These are phyloP conservation scores for Naematelia encephala DNA, from an alignment of 768 basidiomycete genomes.

Conservation along the genomic window DNA sequence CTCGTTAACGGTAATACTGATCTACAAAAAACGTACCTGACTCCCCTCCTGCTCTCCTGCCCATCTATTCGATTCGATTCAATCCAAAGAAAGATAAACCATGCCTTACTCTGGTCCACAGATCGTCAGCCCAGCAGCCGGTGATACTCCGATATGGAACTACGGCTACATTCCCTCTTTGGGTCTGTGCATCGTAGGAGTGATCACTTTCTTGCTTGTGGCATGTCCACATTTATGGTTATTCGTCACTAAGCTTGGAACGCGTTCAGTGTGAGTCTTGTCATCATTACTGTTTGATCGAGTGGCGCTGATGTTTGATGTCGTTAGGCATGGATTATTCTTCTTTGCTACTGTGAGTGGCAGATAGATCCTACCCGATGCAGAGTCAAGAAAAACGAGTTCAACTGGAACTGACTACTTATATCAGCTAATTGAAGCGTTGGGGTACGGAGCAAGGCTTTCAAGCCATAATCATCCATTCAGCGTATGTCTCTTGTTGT, in stretches of 20 bases:
- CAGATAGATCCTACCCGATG: not conserved
- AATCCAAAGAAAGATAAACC: no score
- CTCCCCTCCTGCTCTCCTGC: no score
- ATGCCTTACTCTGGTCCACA: slow-evolving; percentile 13
- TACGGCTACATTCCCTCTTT: slow-evolving; percentile 36
- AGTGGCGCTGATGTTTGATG: not conserved
- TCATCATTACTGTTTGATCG: no score
- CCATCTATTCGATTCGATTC: no score
- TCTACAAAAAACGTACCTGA: no score
- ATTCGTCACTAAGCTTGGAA: slow-evolving; percentile 33
- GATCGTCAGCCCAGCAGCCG: not conserved
- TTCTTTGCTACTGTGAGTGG: slow-evolving; percentile 15
- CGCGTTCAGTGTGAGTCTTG: slow-evolving; percentile 24
- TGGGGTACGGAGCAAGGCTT: slow-evolving; percentile 34
- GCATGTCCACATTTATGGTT: slow-evolving; percentile 20
- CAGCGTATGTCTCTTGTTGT: slow-evolving; percentile 2
- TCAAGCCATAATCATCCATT: slow-evolving; percentile 25
- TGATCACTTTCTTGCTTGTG: slow-evolving; percentile 19
- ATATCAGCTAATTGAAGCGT: slow-evolving; percentile 13
- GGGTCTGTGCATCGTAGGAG: slow-evolving; percentile 30
- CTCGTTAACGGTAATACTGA: no score
- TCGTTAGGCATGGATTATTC: slow-evolving; percentile 17
- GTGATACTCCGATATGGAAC: not conserved
- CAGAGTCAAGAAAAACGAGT: not conserved
- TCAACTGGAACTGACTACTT: not conserved